Evolutionary conservation across 2,329 filamentous ascomycete genomes (phyloP).

Genomic region (Colletotrichum sp.): DNA sequence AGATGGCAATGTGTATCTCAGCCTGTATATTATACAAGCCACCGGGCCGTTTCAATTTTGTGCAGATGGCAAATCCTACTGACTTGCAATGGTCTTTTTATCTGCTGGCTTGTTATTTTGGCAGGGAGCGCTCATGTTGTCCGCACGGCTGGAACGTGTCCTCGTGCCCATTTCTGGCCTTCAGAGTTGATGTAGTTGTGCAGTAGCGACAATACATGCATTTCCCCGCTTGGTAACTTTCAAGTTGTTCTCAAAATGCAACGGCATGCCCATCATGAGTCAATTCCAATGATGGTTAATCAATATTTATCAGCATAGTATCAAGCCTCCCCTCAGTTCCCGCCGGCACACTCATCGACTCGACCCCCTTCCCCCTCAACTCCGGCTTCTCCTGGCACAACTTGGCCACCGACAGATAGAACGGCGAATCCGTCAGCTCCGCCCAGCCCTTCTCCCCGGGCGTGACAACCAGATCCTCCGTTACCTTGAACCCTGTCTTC

Average conservation of each 20-base stretch:
- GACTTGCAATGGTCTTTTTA: not conserved
- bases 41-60: not conserved
- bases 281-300: not conserved
- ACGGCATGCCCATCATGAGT: not conserved
- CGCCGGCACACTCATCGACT: not conserved
- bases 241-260: not conserved
- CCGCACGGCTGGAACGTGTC: not conserved
- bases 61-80: not conserved
- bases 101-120: not conserved
- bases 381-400: not conserved
- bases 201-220: not conserved
- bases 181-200: not conserved
- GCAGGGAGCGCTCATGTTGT: not conserved
- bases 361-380: not conserved
- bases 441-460: not conserved
- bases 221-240: not conserved
- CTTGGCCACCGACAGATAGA: not conserved
- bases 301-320: not conserved
- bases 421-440: not conserved
- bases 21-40: not conserved
- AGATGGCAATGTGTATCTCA: not conserved
- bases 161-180: no score
- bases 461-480: not conserved
- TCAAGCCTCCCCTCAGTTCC: not conserved
- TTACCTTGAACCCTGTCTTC: not conserved